A percentile compares a stretch with the other conserved stretches of the same genome.
These are phyloP conservation scores for Xylariaceae sp. DNA, from an alignment of 2,329 filamentous ascomycete genomes.

Conservation along the genomic window DNA sequence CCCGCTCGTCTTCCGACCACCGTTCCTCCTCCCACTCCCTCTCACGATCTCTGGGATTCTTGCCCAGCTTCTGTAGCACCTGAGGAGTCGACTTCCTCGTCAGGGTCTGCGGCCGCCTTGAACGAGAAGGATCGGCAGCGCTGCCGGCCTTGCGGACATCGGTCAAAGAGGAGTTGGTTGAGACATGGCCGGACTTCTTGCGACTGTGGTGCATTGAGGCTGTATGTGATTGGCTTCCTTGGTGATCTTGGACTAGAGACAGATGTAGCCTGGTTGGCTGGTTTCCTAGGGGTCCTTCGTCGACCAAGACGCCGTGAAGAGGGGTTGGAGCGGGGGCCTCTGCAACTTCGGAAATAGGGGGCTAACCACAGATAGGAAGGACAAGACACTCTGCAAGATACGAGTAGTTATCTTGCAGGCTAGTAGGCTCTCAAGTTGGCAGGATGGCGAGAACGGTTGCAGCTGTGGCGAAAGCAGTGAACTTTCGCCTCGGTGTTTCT, in stretches of 20 bases:
- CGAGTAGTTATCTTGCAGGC: not conserved
- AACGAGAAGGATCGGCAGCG: constrained; percentile 52
- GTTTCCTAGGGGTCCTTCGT: constrained; percentile 27
- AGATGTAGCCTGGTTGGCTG: constrained; percentile 29
- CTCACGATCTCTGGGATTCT: constrained; percentile 57
- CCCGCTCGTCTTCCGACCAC: constrained; percentile 62
- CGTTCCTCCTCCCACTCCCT: constrained; percentile 55
- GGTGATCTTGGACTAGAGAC: constrained; percentile 18
- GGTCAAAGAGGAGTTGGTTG: constrained; percentile 59
- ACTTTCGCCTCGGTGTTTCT: not conserved
- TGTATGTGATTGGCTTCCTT: constrained; percentile 33
- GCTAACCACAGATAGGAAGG: not conserved
- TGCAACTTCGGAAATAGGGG: constrained; percentile 18
- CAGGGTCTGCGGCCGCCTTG: constrained; percentile 54
- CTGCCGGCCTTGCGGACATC: constrained; percentile 59
- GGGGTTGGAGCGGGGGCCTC: constrained; percentile 32
- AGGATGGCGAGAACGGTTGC: not conserved
- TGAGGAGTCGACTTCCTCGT: constrained; percentile 50
- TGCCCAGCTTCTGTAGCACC: constrained; percentile 54
- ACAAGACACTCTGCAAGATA: constrained; percentile 9
- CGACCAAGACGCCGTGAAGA: constrained; percentile 27
- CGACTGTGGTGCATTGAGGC: constrained; percentile 61
- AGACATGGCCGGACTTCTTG: constrained; percentile 61
- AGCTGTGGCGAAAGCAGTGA: not conserved
- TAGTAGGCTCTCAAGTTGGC: constrained; percentile 8